Evolutionary conservation across 495 filamentous ascomycete species (phyloP), one percentile per base, ranked within the genome.

Genomic region (Neohortaea acidophila): DNA sequence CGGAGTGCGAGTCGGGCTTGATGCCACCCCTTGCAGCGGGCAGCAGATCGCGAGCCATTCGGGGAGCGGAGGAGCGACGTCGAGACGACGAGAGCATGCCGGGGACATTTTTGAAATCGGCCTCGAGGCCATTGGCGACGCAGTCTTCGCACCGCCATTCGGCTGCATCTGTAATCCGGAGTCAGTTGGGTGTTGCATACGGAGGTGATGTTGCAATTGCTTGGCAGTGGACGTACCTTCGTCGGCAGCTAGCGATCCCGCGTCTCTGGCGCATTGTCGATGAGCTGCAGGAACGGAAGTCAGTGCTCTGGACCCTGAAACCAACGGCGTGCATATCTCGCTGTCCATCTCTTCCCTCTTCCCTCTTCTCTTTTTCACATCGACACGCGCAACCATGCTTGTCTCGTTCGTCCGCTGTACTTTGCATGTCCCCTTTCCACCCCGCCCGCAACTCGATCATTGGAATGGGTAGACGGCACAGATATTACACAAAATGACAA

Each of bases 231-330:
- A 60, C 65, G 47, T 67, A 84, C 80, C 76, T 56, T 81, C 76
- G 39, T 70, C 68, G 41, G 74, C 63, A 34, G 67, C 66, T 49
- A 91, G 64, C 28, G 81, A 77, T 38, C 76, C 74, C 50, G 75
- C 75, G 53, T 78, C 73, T 47, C 84, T 77, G 42, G 86, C 89
- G 60, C 87, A 96, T 73, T 94, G 81, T 51, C 81, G 75, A 68
- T 96, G 87, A 41, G 87, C 87, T 84, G 60, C 57, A 62, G 48
- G 51, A 50, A 55, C 53, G 47, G 42, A 55, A 47, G 49, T 59
- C 52, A 59, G 56, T 54, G 26, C 35, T n/a, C 20, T 52, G 44
- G 43, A 49, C 49, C 51, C 43, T 51, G 43, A 25, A 44, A 46
- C 20, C 13, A 17, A 7, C 21, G 19, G 13, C 13, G 2, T 9